Evolutionary conservation across 1,284 basidiomycete species (phyloP), one percentile per base, ranked within the genome.

Genomic region (Rhodotorula sp.): DNA sequence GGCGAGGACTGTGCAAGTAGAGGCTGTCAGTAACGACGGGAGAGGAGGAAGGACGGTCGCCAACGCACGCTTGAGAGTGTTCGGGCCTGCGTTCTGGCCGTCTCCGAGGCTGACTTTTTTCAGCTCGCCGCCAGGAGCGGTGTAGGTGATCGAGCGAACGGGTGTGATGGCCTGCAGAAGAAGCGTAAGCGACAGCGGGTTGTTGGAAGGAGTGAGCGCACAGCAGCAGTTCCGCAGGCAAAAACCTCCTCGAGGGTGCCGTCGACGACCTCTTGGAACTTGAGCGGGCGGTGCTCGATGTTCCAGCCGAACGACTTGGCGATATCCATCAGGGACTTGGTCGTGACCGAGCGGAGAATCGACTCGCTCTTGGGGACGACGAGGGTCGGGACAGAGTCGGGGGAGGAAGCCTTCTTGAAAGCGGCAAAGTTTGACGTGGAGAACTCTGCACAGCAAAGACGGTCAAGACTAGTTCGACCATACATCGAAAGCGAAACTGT

Each of bases 391-490:
- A 50, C 68, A 44, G 51, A 61, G 28, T 65, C 67, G 24, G 52
- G 53, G 5, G 62, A 60, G 3, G 70, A 20, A 16, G 59, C 58
- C 48, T 67, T 72, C 50, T 62, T 59, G 57, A 81, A 74, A 56
- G 75, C 76, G 50, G 80, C 72, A 34, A 78, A 79, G 69, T 81
- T 81, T 16, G 77, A 78, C 22, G 80, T 81, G 7, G 77, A 79
- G 58, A 81, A 81, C 66, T 81, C 80, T 44, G 40, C 40, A 18
- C 15, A 70, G 79, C 79, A 28, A 69, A 52, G 37, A 59, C n/a
- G 22, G 37, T 50, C 28, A 50, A n/a, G 7, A 24, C 18, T 11
- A 6, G 34, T n/a, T 22, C 10, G 59, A 11, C 26, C 9, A n/a
- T 16, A 53, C 53, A 8, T 31, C 79, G 78, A n/a, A 56, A 44